These are phyloP conservation scores for Leccinum sublutescens DNA, from an alignment of 768 basidiomycete genomes.

Conservation along the genomic window DNA sequence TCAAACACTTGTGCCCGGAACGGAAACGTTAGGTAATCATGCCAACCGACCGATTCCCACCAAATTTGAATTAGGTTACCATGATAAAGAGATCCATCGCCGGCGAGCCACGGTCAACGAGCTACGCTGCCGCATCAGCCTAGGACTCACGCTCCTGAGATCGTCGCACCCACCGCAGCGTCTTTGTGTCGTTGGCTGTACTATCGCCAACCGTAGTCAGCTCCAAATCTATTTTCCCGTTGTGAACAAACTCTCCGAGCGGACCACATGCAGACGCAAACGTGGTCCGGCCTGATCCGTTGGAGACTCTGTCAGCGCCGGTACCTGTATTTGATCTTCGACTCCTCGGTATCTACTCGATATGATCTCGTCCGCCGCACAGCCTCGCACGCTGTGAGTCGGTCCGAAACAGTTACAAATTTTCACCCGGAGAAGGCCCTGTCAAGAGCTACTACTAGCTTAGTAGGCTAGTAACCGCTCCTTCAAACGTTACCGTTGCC, in stretches of 20 bases:
- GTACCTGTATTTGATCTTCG: background rate
- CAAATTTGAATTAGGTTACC: background rate
- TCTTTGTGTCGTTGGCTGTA: background rate
- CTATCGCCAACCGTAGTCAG: background rate
- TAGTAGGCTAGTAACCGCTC: too few species aligned
- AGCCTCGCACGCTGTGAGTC: background rate
- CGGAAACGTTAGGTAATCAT: constrained; percentile 14
- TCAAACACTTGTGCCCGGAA: constrained; percentile 16
- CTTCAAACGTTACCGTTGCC: too few species aligned
- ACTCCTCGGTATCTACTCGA: background rate
- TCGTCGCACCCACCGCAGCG: background rate
- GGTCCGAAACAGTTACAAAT: background rate
- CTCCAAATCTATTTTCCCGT: background rate
- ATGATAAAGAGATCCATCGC: background rate
- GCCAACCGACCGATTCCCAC: constrained; percentile 3
- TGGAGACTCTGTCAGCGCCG: background rate
- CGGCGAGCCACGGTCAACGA: background rate
- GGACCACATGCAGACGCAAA: background rate
- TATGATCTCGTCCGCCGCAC: background rate
- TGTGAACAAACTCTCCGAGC: background rate
- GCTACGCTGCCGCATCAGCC: background rate
- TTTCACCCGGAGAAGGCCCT: background rate
- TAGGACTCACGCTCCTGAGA: background rate
- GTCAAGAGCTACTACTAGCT: background rate
- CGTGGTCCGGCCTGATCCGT: background rate